Base-by-base conservation (phyloP, 352 stramenopile genomes). In the Thraustotheca clavata region DNA sequence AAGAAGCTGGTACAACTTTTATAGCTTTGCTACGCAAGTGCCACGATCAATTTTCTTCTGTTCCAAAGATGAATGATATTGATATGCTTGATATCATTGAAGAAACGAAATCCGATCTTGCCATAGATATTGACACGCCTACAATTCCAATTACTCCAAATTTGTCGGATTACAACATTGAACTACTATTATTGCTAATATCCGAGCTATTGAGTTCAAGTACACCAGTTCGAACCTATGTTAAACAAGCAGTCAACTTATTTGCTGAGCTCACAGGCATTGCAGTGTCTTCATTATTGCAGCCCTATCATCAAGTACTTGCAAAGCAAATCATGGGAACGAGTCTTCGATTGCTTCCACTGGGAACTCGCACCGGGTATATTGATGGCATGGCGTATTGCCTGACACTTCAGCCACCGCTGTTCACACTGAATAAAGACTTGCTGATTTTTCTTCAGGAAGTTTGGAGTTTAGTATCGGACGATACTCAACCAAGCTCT, bases 131-230 rank as follows among this genome's bases (percentile, higher is more conserved):
- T n/a, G n/a, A n/a, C n/a, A n/a, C n/a, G n/a, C n/a, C n/a, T n/a
- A n/a, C n/a, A n/a, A n/a, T n/a, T n/a, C 24, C 46, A 24, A 24
- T 27, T 24, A 31, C 31, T 31, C 43, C 38, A 20, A 43, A 46
- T 29, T 46, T 65, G 16, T 54, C 57, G 26, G 57, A 65, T 22
- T 65, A 65, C 57, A 65, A 95, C 57, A 90, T 81, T 1, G 86
- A 95, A 52, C 73, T 95, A 8, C 85, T 95, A 29, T 83, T 93
- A 60, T 85, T 93, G 68, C 80, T 93, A 59, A 80, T 95, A n/a
- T 83, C 92, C 29, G 83, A 95, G 48, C 88, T 91, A 29, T 60
- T 95, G 49, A 95, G 82, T 60, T 66, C 82, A 11, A 89, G 88
- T 39, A 68, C 79, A 0, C 74, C 82, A n/a, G 75, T 83, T 47